phyloP scores from a whole-genome alignment of 129 eudicot genomes.

The Helichrysum umbraculigerum region DNA sequence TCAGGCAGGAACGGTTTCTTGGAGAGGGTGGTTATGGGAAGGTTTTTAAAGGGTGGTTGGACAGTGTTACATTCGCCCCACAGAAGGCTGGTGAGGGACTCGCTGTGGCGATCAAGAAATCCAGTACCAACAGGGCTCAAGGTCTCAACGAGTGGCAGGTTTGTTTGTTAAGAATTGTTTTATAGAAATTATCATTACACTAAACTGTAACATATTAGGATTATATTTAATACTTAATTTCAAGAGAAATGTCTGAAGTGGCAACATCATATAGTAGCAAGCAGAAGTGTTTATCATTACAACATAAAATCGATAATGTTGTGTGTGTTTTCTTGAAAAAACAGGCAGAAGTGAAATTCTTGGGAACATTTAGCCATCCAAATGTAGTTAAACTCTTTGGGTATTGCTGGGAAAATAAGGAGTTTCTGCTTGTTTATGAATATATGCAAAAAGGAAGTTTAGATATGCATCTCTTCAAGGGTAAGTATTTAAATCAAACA shows the following conservation, averaged over 20 bases:
- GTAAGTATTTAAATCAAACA: constrained; percentile 31
- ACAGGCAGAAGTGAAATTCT: constrained; percentile 45
- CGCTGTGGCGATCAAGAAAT: constrained; percentile 60
- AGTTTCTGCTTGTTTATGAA: constrained; percentile 65
- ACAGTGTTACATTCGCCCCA: constrained; percentile 47
- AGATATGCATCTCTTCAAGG: constrained; percentile 62
- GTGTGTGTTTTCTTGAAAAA: neutral
- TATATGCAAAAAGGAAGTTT: constrained; percentile 69
- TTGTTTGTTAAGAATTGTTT: neutral
- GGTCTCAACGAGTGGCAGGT: constrained; percentile 78
- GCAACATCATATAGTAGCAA: no score
- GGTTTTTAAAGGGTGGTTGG: constrained; percentile 66
- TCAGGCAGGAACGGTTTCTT: constrained; percentile 42
- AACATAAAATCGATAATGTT: neutral
- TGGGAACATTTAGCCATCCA: constrained; percentile 69
- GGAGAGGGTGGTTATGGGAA: constrained; percentile 74
- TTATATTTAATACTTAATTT: neutral
- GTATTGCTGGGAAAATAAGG: constrained; percentile 61
- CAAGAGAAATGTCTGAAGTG: no score
- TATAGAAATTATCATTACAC: neutral
- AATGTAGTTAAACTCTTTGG: constrained; percentile 61
- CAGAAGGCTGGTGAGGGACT: constrained; percentile 46
- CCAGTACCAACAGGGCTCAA: constrained; percentile 52
- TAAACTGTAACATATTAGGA: neutral
- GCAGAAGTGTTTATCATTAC: neutral